Percentiles rank a stretch among this genome's conserved stretches.
Evolutionary conservation across 441 rosid genomes (phyloP).

Genomic region (Capsella rubella): DNA sequence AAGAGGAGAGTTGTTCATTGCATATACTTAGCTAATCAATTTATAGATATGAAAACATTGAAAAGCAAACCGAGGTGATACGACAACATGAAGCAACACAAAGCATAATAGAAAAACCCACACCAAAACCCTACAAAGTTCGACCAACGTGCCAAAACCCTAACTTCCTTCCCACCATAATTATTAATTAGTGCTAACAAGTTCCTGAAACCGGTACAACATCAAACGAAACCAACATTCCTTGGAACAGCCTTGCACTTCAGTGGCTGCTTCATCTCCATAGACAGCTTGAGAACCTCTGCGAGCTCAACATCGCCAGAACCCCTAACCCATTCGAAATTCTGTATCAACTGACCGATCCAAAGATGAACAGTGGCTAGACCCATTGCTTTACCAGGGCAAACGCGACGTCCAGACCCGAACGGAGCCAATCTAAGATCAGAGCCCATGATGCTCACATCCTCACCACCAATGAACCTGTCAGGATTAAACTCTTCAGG

Average conservation of each 20-base stretch:
- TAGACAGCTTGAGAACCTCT: constrained; percentile 58
- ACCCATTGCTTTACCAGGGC: constrained; percentile 72
- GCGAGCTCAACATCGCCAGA: constrained; percentile 47
- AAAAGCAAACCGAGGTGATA: constrained; percentile 13
- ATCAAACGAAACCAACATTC: constrained; percentile 26
- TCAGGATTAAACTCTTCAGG: constrained; percentile 64
- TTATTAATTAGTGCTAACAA: constrained; percentile 22
- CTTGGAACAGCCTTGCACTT: constrained; percentile 57
- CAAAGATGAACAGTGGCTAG: constrained; percentile 57
- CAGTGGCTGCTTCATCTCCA: constrained; percentile 63
- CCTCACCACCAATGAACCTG: constrained; percentile 56
- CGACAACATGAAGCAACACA: constrained; percentile 27
- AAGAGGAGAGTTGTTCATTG: neutral
- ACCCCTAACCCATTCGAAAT: constrained; percentile 55
- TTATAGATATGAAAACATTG: constrained; percentile 14
- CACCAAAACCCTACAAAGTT: constrained; percentile 39
- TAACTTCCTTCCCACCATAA: constrained; percentile 34
- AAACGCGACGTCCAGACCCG: constrained; percentile 67
- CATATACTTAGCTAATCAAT: constrained; percentile 30
- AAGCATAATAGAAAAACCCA: neutral
- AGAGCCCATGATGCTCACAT: constrained; percentile 61
- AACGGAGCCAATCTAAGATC: constrained; percentile 67
- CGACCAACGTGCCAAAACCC: constrained; percentile 35
- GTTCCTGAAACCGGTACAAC: constrained; percentile 12
- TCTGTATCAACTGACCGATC: constrained; percentile 56